Evolutionary conservation across 345 rosid genomes (phyloP).

Genomic region (Microthlaspi erraticum): DNA sequence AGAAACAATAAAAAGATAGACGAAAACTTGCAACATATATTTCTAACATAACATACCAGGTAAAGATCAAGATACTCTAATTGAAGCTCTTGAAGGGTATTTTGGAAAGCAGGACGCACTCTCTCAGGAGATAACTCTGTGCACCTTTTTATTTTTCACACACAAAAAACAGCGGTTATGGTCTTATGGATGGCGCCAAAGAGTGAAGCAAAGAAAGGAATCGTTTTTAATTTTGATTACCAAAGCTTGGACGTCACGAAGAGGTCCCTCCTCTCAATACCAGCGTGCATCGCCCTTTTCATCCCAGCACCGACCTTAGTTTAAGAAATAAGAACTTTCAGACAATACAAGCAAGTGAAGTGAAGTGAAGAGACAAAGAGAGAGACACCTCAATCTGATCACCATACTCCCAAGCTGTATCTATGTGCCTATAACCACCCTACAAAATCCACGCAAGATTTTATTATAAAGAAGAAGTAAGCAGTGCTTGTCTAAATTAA

Average conservation of each 20-base stretch:
- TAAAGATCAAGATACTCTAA: slow-evolving; percentile 63
- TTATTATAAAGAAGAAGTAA: too few species aligned
- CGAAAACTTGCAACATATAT: neutral
- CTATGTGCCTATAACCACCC: slow-evolving; percentile 64
- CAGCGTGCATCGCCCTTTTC: slow-evolving; percentile 55
- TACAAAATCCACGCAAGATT: slow-evolving; percentile 9
- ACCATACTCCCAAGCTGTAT: slow-evolving; percentile 56
- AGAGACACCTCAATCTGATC: slow-evolving; percentile 49
- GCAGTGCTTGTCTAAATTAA: too few species aligned
- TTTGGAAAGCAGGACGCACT: slow-evolving; percentile 54
- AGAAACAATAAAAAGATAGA: neutral
- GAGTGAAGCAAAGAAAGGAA: neutral
- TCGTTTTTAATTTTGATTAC: slow-evolving; percentile 21
- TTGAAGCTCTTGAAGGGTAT: slow-evolving; percentile 61
- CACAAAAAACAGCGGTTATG: neutral
- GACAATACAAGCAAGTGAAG: neutral
- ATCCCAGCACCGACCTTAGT: slow-evolving; percentile 53
- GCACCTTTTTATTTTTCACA: slow-evolving; percentile 44
- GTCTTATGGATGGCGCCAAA: neutral
- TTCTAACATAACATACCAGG: slow-evolving; percentile 43
- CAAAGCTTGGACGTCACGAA: slow-evolving; percentile 63
- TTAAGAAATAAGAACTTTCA: neutral
- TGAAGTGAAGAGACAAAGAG: neutral
- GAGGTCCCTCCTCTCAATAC: slow-evolving; percentile 56
- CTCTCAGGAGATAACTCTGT: slow-evolving; percentile 55